These are phyloP conservation scores for Westerdykella ornata DNA, from an alignment of 2,329 filamentous ascomycete genomes.

Conservation along the genomic window DNA sequence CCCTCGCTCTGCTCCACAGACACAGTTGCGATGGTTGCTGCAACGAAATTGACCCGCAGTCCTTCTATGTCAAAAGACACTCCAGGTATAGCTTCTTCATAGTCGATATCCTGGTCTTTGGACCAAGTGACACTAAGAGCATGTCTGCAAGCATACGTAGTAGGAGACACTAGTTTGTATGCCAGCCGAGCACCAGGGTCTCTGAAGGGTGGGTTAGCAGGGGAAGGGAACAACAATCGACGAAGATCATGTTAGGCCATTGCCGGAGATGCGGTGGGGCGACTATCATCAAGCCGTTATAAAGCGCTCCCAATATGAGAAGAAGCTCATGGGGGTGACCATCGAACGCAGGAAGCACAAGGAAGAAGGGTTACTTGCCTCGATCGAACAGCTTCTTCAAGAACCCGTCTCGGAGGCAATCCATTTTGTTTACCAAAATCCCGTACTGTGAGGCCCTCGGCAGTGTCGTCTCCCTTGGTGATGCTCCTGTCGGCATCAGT, in stretches of 20 bases:
- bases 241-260: too few relatives aligned
- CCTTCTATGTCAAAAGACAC: constrained; percentile 43
- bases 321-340: too few relatives aligned
- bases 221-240: too few relatives aligned
- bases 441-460: constrained; percentile 56
- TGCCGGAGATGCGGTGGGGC: too few relatives aligned
- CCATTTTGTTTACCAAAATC: constrained; percentile 83
- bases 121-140: constrained; percentile 71
- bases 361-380: constrained; percentile 45
- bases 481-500: constrained; percentile 32
- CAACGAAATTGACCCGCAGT: constrained; percentile 57
- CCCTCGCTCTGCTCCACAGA: constrained; percentile 77
- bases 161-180: constrained; percentile 65
- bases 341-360: neutral
- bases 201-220: constrained; percentile 38
- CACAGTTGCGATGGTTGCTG: constrained; percentile 67
- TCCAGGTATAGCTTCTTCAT: constrained; percentile 38
- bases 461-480: constrained; percentile 20
- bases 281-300: too few relatives aligned
- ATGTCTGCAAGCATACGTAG: constrained; percentile 69
- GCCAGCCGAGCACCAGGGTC: constrained; percentile 62
- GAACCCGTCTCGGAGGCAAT: constrained; percentile 63
- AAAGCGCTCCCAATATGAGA: too few relatives aligned
- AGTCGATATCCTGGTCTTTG: constrained; percentile 57
- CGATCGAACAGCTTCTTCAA: constrained; percentile 84